A percentile compares a stretch with the other conserved stretches of the same genome.
phyloP scores from a whole-genome alignment of 148 eudicot species.

The Chenopodium quinoa region DNA sequence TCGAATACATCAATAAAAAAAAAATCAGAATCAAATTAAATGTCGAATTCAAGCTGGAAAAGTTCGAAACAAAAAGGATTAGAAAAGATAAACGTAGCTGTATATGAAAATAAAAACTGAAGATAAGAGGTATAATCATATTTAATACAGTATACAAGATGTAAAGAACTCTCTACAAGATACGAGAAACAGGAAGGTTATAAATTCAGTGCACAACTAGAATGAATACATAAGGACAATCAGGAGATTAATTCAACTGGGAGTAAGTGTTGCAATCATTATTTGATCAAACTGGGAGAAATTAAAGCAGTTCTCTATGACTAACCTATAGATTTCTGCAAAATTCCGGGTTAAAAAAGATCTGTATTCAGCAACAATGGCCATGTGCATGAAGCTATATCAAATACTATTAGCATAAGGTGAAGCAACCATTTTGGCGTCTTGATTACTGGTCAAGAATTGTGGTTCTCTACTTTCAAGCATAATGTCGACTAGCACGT shows the following conservation, averaged over 20 bases:
- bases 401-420: constrained; percentile 3
- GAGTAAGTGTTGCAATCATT: constrained; percentile 36
- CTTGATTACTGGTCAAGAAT: constrained; percentile 32
- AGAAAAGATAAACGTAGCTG: not conserved
- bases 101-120: not conserved
- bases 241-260: constrained; percentile 14
- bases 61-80: not conserved
- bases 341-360: constrained; percentile 16
- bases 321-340: constrained; percentile 19
- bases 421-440: constrained; percentile 28
- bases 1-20: not conserved
- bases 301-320: constrained; percentile 14
- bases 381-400: constrained; percentile 28
- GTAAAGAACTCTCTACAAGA: not conserved
- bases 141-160: not conserved
- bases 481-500: constrained; percentile 37
- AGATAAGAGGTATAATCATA: not conserved
- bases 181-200: not conserved
- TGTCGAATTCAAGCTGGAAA: not conserved
- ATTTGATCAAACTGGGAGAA: constrained; percentile 26
- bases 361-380: constrained; percentile 16
- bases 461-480: constrained; percentile 36
- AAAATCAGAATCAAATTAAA: not conserved
- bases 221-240: constrained; percentile 11
- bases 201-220: constrained; percentile 9